Percentiles rank a stretch among this genome's conserved stretches.
These are phyloP conservation scores for Picea mariana DNA, from an alignment of 83 land plant species.

Conservation along the genomic window DNA sequence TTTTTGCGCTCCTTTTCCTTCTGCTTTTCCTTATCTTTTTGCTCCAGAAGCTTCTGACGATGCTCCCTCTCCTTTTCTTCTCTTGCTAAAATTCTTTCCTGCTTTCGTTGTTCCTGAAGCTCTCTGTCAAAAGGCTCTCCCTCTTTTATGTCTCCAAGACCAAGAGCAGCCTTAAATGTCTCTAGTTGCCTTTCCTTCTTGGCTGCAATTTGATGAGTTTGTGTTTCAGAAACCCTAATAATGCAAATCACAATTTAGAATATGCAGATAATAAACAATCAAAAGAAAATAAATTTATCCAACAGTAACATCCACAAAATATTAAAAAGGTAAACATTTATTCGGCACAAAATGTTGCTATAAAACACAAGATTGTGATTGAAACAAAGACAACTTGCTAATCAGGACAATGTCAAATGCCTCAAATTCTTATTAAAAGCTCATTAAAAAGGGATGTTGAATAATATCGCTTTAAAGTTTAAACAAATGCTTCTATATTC, in stretches of 20 bases:
- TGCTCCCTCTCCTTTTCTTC: constrained; percentile 50
- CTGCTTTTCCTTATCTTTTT: constrained; percentile 29
- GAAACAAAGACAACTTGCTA: background rate
- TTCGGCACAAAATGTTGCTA: background rate
- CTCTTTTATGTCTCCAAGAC: constrained; percentile 48
- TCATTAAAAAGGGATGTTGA: too few species aligned
- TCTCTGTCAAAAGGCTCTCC: constrained; percentile 52
- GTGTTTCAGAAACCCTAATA: constrained; percentile 75
- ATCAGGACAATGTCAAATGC: too few species aligned
- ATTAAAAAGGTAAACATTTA: background rate
- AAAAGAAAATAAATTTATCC: background rate
- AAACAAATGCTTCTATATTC: too few species aligned
- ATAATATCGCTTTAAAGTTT: too few species aligned
- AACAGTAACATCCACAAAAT: background rate
- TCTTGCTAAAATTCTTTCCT: constrained; percentile 47
- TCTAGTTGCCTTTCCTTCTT: constrained; percentile 90
- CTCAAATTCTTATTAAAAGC: too few species aligned
- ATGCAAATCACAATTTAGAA: constrained; percentile 3
- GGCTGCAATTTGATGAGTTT: constrained; percentile 98
- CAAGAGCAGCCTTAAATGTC: constrained; percentile 77
- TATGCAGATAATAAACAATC: background rate
- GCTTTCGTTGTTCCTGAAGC: constrained; percentile 54
- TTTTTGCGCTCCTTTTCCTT: constrained; percentile 35
- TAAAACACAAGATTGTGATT: too few species aligned
- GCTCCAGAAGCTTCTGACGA: constrained; percentile 28